Conservation (phyloP, 2,329 filamentous ascomycete species). For the Tolypocladium album region DNA sequence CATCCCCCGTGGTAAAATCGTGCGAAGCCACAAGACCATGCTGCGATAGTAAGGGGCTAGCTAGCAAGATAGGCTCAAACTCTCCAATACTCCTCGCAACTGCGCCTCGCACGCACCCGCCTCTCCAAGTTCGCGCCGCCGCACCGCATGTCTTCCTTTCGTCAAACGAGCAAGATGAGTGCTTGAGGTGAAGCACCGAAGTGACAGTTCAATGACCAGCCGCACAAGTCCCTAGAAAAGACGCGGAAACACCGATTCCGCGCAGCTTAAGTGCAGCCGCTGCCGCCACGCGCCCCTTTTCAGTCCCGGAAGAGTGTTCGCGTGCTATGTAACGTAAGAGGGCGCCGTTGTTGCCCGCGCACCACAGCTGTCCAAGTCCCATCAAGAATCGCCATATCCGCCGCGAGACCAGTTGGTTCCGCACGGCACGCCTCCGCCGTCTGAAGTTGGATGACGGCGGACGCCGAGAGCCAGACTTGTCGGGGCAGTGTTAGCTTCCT, state of each 20-base stretch:
- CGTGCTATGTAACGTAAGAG: not conserved
- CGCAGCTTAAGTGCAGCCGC: not conserved
- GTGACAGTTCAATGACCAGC: not conserved
- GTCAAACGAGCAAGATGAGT: not conserved
- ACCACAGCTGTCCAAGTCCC: not conserved
- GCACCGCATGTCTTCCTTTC: not conserved
- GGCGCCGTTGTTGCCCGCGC: not conserved
- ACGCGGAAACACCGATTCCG: not conserved
- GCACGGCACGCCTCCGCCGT: not conserved
- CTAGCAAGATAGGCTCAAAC: not conserved
- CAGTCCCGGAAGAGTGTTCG: too few species aligned
- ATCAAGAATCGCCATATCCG: not conserved
- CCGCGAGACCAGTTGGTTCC: not conserved
- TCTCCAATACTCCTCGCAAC: not conserved
- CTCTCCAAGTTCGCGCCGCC: not conserved
- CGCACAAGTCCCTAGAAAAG: not conserved
- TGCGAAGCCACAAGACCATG: not conserved
- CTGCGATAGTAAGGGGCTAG: not conserved
- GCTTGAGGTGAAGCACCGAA: not conserved
- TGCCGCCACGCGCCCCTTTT: too few species aligned
- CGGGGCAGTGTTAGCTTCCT: not conserved
- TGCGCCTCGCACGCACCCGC: not conserved
- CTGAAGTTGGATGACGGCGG: not conserved
- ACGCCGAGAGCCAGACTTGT: not conserved
- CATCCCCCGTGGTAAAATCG: not conserved